Evolutionary conservation across 1,284 basidiomycete species (phyloP).

Genomic region (Sanguinoderma infundibulare): DNA sequence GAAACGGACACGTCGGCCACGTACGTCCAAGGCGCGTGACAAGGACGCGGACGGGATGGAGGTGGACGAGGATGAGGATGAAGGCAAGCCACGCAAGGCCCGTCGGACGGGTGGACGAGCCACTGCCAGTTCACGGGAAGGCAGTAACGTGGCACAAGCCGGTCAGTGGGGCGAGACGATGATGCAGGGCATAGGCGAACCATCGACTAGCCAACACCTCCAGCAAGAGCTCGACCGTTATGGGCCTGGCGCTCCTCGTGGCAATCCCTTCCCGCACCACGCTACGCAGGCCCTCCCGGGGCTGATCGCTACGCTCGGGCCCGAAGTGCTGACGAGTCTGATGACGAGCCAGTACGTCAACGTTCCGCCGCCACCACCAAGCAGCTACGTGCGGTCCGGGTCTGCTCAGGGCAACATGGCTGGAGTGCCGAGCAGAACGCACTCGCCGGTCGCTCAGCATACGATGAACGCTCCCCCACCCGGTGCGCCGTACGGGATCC

Average conservation of each 20-base stretch:
- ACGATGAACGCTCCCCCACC: slow-evolving; percentile 40
- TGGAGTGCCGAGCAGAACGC: slow-evolving; percentile 61
- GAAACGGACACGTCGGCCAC: slow-evolving; percentile 55
- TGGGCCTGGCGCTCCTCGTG: slow-evolving; percentile 33
- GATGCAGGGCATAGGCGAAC: slow-evolving; percentile 30
- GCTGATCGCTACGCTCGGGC: slow-evolving; percentile 50
- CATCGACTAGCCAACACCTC: slow-evolving; percentile 13
- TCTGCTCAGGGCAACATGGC: slow-evolving; percentile 42
- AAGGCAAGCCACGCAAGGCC: slow-evolving; percentile 27
- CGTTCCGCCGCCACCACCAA: slow-evolving; percentile 35
- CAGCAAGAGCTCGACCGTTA: slow-evolving; percentile 24
- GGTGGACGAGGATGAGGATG: slow-evolving; percentile 50
- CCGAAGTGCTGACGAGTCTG: slow-evolving; percentile 34
- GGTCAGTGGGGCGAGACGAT: slow-evolving; percentile 30
- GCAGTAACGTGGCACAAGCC: slow-evolving; percentile 22
- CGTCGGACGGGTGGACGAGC: slow-evolving; percentile 12
- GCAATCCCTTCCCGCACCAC: slow-evolving; percentile 40
- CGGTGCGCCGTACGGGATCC: slow-evolving; percentile 39
- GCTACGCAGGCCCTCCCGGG: slow-evolving; percentile 65
- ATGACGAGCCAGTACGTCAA: slow-evolving; percentile 38
- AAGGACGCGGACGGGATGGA: slow-evolving; percentile 43
- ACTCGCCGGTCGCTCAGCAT: slow-evolving; percentile 57
- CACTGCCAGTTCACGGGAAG: slow-evolving; percentile 23
- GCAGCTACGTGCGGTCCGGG: slow-evolving; percentile 60
- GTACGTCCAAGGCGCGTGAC: slow-evolving; percentile 42